Conservation (phyloP, 2,329 filamentous ascomycete genomes). For the Pseudogymnoascus sp. region DNA sequence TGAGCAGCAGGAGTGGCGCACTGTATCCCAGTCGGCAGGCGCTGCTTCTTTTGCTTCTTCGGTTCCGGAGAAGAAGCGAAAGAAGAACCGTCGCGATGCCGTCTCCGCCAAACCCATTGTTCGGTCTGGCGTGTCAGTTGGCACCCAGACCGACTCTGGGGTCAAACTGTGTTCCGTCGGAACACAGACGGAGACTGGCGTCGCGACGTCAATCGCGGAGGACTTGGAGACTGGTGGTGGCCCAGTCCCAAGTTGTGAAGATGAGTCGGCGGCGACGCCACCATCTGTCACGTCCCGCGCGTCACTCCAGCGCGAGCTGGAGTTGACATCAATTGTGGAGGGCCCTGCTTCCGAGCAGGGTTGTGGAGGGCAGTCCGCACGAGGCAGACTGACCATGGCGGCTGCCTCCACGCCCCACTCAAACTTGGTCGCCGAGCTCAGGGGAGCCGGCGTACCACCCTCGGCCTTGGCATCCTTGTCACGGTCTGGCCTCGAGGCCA, state of each 20-base stretch:
- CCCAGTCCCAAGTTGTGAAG: neutral
- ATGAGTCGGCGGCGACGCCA: neutral
- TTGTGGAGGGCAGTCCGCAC: neutral
- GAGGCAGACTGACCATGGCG: conserved; percentile 3
- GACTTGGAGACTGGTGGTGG: neutral
- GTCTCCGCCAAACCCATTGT: neutral
- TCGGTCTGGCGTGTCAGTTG: neutral
- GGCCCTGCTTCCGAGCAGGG: neutral
- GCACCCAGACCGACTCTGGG: neutral
- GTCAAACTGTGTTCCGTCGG: neutral
- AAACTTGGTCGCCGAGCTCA: neutral
- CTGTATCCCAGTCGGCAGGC: neutral
- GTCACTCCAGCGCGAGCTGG: conserved; percentile 5
- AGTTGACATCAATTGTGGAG: conserved; percentile 9
- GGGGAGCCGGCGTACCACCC: neutral
- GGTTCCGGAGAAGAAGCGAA: neutral
- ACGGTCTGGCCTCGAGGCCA: neutral
- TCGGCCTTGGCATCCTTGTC: conserved; percentile 5
- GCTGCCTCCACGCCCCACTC: conserved; percentile 2
- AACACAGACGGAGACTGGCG: neutral
- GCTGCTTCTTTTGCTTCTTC: neutral
- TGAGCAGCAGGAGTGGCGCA: neutral
- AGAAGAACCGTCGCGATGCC: neutral
- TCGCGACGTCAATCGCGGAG: conserved; percentile 1
- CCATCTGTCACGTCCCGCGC: conserved; percentile 2